Evolutionary conservation across 2,329 filamentous ascomycete species (phyloP), one percentile per base, ranked within the genome.

Genomic region (Simplicillium sp.): DNA sequence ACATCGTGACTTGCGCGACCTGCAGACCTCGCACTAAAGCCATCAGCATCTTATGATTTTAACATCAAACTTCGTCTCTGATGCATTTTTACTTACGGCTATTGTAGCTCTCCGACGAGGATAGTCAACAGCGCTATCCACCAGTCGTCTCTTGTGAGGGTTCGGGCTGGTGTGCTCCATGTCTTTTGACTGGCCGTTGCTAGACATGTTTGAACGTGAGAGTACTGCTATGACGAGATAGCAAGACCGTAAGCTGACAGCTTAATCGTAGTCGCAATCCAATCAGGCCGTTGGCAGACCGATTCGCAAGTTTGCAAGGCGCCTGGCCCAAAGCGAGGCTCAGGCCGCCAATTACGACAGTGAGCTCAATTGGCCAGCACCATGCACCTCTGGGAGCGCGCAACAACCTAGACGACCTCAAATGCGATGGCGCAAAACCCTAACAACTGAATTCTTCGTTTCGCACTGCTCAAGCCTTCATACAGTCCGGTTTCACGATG

Each of bases 1-100:
- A 59, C 84, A 88, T 46, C 84, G 75, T 44, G 83, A 87, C 56
- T 89, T 89, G 50, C 84, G 74, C 29, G 84, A 86, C 14, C 84
- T 81, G 55, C 84, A 88, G 43, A 88, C 84, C 56, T 89, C 84
- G 60, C 84, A 89, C 83, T 87, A 44, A 29, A 11, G 35, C 31
- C 20, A 45, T 56, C 37, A 56, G 50, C 33, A 47, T 37, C n/a
- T 32, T 12, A 7, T 13, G 16, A 13, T 36, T 28, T 29, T 25
- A 11, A 36, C 13, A 16, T 6, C 4, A 12, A 2, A 9, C 5
- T 6, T 11, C 18, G 28, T 35, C 12, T 4, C 2, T 4, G 18
- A 13, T 17, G 25, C 4, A 34, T n/a, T 1, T 16, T 16, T 7
- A 67, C 76, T 49, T 70, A 82, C 77, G 50, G 78, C 78, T 53